phyloP scores from a whole-genome alignment of 805 yeast species.

The Spathaspora hagerdaliae region DNA sequence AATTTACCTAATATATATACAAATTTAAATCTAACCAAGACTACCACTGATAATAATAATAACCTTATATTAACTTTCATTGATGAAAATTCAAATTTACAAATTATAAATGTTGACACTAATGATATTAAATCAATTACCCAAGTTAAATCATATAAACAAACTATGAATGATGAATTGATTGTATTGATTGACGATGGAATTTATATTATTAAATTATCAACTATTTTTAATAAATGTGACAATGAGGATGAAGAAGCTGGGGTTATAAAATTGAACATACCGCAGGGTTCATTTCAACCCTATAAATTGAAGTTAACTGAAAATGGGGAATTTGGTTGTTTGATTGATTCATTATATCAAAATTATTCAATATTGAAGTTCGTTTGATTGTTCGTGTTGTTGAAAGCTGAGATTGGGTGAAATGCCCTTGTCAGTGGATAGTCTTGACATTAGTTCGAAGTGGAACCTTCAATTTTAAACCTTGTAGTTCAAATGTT shows the following conservation, averaged over 20 bases:
- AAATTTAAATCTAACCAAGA: background rate
- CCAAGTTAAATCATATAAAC: conserved; percentile 5
- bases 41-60: too few species aligned
- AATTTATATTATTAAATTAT: too few species aligned
- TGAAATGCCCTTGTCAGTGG: too few species aligned
- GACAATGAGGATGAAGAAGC: background rate
- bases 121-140: background rate
- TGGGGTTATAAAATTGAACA: too few species aligned
- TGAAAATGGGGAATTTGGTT: conserved; percentile 18
- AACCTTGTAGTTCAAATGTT: too few species aligned
- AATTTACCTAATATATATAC: conserved; percentile 1
- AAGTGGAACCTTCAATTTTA: too few species aligned
- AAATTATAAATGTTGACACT: background rate
- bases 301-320: conserved; percentile 4
- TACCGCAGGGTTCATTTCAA: conserved; percentile 1
- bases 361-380: conserved; percentile 36
- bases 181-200: background rate
- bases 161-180: background rate
- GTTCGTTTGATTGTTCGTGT: too few species aligned
- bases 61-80: conserved; percentile 1
- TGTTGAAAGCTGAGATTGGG: too few species aligned
- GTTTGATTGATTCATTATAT: conserved; percentile 37
- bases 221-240: background rate
- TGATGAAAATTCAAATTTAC: conserved; percentile 1
- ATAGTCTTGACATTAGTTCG: background rate